A percentile compares a stretch with the other conserved stretches of the same genome.
Evolutionary conservation across 352 stramenopile genomes (phyloP).

Genomic region (Poterioochromonas sp.): DNA sequence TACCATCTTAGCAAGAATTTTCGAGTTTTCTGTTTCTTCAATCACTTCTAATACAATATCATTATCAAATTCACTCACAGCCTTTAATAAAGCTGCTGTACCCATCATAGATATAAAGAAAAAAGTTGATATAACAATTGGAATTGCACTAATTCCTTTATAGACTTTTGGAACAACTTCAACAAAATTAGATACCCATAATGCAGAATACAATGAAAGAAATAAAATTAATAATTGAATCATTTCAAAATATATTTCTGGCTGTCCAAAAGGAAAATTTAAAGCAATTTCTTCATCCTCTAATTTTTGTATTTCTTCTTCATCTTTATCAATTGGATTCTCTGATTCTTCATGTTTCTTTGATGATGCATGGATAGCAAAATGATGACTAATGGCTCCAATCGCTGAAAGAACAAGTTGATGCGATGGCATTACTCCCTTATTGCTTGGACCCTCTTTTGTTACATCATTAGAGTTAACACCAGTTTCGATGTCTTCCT

Average conservation of each 20-base stretch:
- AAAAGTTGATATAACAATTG: not conserved
- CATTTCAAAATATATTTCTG: conserved; percentile 11
- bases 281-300: not conserved
- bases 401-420: too few relatives aligned
- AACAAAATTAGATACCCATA: not conserved
- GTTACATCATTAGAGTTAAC: too few relatives aligned
- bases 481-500: too few relatives aligned
- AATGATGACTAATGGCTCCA: too few relatives aligned
- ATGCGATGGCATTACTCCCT: too few relatives aligned
- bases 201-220: not conserved
- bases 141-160: too few relatives aligned
- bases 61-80: not conserved
- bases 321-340: not conserved
- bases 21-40: not conserved
- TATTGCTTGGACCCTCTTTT: too few relatives aligned
- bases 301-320: not conserved
- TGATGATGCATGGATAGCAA: too few relatives aligned
- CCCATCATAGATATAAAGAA: not conserved
- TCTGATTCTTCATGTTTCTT: too few relatives aligned
- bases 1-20: not conserved
- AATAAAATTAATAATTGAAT: not conserved
- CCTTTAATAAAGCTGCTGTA: not conserved
- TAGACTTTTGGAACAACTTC: too few relatives aligned
- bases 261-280: not conserved
- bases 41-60: conserved; percentile 10